Evolutionary conservation across 2,329 filamentous ascomycete genomes (phyloP), one percentile per base, ranked within the genome.

Genomic region (Pseudogymnoascus verrucosus): DNA sequence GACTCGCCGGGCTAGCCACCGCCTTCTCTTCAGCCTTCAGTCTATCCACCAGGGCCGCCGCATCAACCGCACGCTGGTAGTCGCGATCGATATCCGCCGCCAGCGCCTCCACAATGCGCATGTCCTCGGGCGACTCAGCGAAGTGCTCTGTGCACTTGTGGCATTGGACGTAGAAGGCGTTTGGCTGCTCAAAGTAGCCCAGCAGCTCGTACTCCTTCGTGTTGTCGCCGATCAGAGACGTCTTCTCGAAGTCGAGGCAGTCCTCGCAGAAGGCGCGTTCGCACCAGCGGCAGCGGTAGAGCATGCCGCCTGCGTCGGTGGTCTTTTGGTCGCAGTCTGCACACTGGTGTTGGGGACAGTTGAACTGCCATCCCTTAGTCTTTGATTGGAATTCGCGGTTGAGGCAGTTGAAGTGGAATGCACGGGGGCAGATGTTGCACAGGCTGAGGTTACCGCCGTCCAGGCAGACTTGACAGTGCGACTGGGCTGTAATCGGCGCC

Each of bases 281-380:
- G 66, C 84, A 87, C 76, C 78, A 83, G 7, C 81, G 76, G 68
- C 84, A 86, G 21, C 80, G 77, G 69, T 79, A 77, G 0, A 79
- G 64, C 66, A 79, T 74, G 4, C 76, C 74, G 1, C 77, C 77
- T 0, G 74, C 76, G 60, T 77, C 71, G 0, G 71, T 71, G 0
- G 82, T 82, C 63, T 80, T 81, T 68, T 81, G 81, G 1, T 73
- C 72, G 65, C 84, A 87, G 42, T 81, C 78, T 2, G 68, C 71
- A 66, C 84, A 87, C 47, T 78, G 72, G 67, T 87, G 84, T 51
- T 85, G 82, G 0, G 82, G 74, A 65, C 84, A 87, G 65, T 76
- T 76, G 66, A 83, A 84, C n/a, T 77, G 75, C 65, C 74, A 77
- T 3, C 75, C 74, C 26, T 74, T 77, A 0, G 78, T 75, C 37